phyloP scores from a whole-genome alignment of 2,329 filamentous ascomycete genomes.

The Hypoxylon sp. region DNA sequence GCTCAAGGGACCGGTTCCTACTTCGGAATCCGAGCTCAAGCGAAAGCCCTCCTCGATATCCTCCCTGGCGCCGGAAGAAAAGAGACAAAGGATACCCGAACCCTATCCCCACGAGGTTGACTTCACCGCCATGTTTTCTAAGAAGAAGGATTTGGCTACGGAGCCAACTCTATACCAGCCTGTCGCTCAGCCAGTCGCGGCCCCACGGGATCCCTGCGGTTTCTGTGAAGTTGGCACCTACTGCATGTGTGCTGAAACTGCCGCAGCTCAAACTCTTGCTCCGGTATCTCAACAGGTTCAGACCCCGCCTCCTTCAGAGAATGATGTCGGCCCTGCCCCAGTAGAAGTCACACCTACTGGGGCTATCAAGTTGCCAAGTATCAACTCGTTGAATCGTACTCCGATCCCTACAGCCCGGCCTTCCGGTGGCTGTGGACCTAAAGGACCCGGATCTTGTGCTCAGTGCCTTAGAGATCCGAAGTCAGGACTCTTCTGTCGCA shows the following conservation, averaged over 20 bases:
- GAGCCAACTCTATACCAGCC: constrained; percentile 52
- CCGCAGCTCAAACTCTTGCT: constrained; percentile 58
- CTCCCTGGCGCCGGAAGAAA: constrained; percentile 63
- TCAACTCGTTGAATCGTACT: constrained; percentile 54
- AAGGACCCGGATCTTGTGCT: constrained; percentile 83
- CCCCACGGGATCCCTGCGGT: constrained; percentile 79
- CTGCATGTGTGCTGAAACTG: constrained; percentile 81
- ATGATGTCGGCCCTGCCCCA: constrained; percentile 69
- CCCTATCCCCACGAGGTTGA: constrained; percentile 75
- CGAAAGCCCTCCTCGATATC: constrained; percentile 64
- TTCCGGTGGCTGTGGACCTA: constrained; percentile 68
- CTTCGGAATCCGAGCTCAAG: constrained; percentile 63
- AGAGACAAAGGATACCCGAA: constrained; percentile 67
- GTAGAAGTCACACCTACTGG: constrained; percentile 73
- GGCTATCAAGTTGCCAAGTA: constrained; percentile 71
- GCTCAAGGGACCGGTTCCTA: constrained; percentile 55
- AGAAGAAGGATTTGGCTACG: constrained; percentile 59
- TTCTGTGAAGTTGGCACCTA: constrained; percentile 88
- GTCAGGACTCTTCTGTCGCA: constrained; percentile 86
- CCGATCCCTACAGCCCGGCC: constrained; percentile 47
- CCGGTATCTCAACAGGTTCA: constrained; percentile 65
- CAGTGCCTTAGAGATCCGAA: constrained; percentile 84
- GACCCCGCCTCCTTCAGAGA: constrained; percentile 73
- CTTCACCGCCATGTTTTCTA: constrained; percentile 77
- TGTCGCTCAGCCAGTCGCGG: constrained; percentile 55